Evolutionary conservation across 75 land plant species (phyloP), one percentile per base, ranked within the genome.

Genomic region (Sequoiadendron giganteum): DNA sequence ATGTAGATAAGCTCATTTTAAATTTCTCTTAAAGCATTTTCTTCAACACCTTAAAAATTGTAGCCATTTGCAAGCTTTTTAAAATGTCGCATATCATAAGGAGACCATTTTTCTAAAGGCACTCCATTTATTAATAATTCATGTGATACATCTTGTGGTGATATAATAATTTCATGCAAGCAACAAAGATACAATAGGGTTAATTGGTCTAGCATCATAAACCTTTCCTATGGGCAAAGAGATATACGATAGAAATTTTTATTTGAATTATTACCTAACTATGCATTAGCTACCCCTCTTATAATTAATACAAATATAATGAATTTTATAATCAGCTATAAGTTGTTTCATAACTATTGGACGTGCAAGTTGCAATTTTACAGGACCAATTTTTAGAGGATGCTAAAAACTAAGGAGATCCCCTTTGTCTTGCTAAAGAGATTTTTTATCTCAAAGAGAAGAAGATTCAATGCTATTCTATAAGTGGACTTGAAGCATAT

Each of bases 311-410:
- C 48, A 18, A 85, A 70, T 25, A 32, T 15, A 78, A 16, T 36
- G 18, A 72, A 42, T 86, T 54, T 75, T 72, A 10, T 13, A 32
- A 75, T 15, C 36, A 32, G 54, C 76, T 45, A 73, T 55, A 7
- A 87, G 78, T 28, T 58, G 65, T 25, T 88, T 19, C 88, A 92
- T 28, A 94, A 75, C 84, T 84, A 84, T 89, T 16, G 28, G 70
- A 25, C 0, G 0, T 19, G 3, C 5, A 18, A 68, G 91, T 93
- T 38, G 91, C 91, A 39, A 93, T 91, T 90, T 85, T 85, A 85
- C 89, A 88, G 81, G 93, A 89, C 92, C 92, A 90, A 77, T 91
- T 87, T 88, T 90, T 90, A 88, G 87, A 89, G 65, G 90, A 87
- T 55, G 91, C 82, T 34, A 85, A 83, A 52, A 88, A 85, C 87